These are phyloP conservation scores for Populus tomentosa DNA, from an alignment of 441 rosid species.

Conservation along the genomic window DNA sequence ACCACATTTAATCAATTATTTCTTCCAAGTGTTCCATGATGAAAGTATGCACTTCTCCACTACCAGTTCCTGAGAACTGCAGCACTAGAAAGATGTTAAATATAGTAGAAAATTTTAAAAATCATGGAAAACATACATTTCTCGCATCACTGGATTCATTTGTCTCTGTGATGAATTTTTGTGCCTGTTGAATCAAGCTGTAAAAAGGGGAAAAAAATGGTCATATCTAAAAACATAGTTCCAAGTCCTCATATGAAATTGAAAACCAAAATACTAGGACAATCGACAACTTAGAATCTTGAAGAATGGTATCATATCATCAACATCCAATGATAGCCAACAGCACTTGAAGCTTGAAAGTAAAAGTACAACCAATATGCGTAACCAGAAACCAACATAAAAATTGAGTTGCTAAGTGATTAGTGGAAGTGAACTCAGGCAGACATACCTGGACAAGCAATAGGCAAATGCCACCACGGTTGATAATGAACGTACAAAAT, in stretches of 20 bases:
- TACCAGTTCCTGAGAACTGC: not conserved
- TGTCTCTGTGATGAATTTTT: conserved; percentile 57
- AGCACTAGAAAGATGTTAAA: conserved; percentile 6
- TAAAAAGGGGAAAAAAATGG: conserved; percentile 25
- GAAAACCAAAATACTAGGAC: not conserved
- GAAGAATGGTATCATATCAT: not conserved
- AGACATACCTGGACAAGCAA: conserved; percentile 75
- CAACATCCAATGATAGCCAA: not conserved
- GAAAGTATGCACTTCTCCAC: not conserved
- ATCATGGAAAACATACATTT: conserved; percentile 52
- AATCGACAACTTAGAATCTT: not conserved
- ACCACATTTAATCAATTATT: not conserved
- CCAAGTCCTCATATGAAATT: conserved; percentile 13
- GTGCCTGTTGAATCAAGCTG: conserved; percentile 81
- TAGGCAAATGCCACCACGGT: conserved; percentile 78
- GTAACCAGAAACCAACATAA: not conserved
- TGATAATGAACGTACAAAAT: conserved; percentile 69
- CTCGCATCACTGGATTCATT: conserved; percentile 67
- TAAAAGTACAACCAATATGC: no score
- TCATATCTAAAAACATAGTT: conserved; percentile 8
- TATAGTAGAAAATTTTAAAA: conserved; percentile 1
- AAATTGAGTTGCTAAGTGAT: not conserved
- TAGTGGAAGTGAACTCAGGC: not conserved
- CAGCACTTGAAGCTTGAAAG: not conserved
- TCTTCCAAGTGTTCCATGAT: conserved; percentile 2